Base-by-base conservation (phyloP, 2,329 filamentous ascomycete genomes). In the Phyllosticta capitalensis region DNA sequence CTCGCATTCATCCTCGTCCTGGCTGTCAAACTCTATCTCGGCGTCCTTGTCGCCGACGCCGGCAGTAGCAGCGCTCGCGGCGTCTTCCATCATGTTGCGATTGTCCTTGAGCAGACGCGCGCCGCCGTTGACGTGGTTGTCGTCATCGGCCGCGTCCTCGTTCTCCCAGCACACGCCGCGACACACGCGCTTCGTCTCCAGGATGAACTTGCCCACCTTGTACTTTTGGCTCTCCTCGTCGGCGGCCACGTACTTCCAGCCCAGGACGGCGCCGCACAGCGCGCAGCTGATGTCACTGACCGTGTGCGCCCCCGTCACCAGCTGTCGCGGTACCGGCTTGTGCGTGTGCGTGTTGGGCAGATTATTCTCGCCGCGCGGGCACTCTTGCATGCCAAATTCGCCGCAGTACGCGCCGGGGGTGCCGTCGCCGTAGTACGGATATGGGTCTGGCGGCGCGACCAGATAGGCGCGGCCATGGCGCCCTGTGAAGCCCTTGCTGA, bases 1-100 rank as follows among this genome's bases (percentile, higher is more conserved):
- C 69, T 86, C 83, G 62, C 83, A 86, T 70, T 86, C 83, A 62
- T 86, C 83, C 66, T 86, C 83, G 67, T 86, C 83, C 70, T 85
- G 80, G 60, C 79, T 82, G 66, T 86, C 83, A 66, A 86, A 86
- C 65, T 84, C 79, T 2, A 82, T 63, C n/a, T 75, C 72, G 45
- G 72, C 66, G 0, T 68, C 65, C 9, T 60, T 50, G 49, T 28
- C 50, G 26, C 12, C 54, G 54, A 58, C 55, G 60, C 63, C 24
- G n/a, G 22, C 22, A 26, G 9, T 21, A 22, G 24, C 33, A 33
- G 56, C 56, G 50, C 63, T 55, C 22, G 22, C 9, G 38, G 22
- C 26, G 50, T 26, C 52, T 17, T 10, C 21, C 6, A 20, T 49
- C 17, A 21, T 5, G 50, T 19, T 28, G 38, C 38, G 17, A 5